Conservation (phyloP, 768 basidiomycete genomes). For the Hypsizygus marmoreus region DNA sequence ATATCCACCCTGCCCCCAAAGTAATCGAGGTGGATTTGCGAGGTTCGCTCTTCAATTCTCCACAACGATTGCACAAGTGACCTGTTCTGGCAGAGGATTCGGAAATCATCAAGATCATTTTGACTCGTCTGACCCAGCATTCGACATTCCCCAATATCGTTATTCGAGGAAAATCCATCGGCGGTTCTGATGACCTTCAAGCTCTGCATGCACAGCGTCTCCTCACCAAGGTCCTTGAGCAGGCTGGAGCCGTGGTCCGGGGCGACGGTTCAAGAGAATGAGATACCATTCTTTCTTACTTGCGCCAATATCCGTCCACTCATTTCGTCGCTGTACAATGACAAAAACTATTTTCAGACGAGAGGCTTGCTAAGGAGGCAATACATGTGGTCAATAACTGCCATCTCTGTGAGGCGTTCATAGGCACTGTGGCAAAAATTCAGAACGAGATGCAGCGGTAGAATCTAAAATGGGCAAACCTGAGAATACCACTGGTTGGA, state of each 20-base stretch:
- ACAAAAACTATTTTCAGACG: too few relatives aligned
- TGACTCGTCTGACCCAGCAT: constrained; percentile 65
- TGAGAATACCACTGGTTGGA: constrained; percentile 25
- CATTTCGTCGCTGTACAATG: too few relatives aligned
- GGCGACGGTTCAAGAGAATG: constrained; percentile 18
- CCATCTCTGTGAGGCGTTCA: neutral
- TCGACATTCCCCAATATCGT: constrained; percentile 79
- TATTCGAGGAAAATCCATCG: constrained; percentile 61
- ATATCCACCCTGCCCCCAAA: constrained; percentile 63
- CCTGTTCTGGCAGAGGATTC: constrained; percentile 51
- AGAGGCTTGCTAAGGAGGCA: too few relatives aligned
- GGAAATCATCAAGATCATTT: constrained; percentile 60
- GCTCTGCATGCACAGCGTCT: constrained; percentile 49
- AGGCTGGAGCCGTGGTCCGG: constrained; percentile 44
- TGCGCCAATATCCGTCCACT: too few relatives aligned
- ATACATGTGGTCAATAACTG: too few relatives aligned
- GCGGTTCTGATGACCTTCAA: constrained; percentile 65
- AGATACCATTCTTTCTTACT: too few relatives aligned
- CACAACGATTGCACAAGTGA: neutral
- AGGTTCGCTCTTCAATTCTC: constrained; percentile 37
- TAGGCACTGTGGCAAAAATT: neutral
- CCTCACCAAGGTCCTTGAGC: constrained; percentile 47
- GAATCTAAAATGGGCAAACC: constrained; percentile 9
- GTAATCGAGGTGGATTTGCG: constrained; percentile 78
- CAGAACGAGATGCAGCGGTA: neutral